These are phyloP conservation scores for Syncephalastrum monosporum DNA, from an alignment of 371 early-diverging fungal species.

Conservation along the genomic window DNA sequence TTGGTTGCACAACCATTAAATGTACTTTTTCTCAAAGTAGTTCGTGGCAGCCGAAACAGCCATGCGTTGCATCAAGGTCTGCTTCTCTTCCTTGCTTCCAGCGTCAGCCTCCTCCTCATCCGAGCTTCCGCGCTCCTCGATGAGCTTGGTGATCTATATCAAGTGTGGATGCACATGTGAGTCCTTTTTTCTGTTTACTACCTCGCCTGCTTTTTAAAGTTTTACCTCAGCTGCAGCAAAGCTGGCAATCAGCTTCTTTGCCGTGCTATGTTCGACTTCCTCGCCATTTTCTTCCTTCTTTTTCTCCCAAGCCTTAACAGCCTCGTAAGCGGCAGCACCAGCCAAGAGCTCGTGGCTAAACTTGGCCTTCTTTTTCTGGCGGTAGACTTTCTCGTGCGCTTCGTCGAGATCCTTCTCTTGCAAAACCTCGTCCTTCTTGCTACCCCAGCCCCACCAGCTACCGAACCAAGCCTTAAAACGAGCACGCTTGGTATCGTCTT, in stretches of 20 bases:
- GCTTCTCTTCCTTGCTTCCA: conserved; percentile 13
- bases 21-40: conserved; percentile 17
- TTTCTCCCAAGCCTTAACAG: conserved; percentile 44
- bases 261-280: conserved; percentile 32
- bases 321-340: conserved; percentile 55
- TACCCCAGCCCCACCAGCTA: conserved; percentile 31
- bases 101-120: conserved; percentile 21
- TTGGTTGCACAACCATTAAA: no score
- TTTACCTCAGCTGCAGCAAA: conserved; percentile 46
- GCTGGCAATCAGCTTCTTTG: conserved; percentile 47
- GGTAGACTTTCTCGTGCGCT: conserved; percentile 35
- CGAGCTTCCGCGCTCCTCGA: conserved; percentile 26
- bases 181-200: neutral
- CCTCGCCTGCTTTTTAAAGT: neutral
- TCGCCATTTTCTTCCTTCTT: conserved; percentile 28
- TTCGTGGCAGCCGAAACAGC: conserved; percentile 16
- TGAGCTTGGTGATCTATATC: conserved; percentile 30
- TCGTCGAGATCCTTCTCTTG: conserved; percentile 27
- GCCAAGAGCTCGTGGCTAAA: conserved; percentile 49
- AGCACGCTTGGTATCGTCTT: conserved; percentile 33
- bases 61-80: conserved; percentile 15
- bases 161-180: neutral
- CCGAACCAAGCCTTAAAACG: conserved; percentile 35
- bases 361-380: conserved; percentile 26
- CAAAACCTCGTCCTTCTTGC: conserved; percentile 22